phyloP scores from a whole-genome alignment of 2,329 filamentous ascomycete genomes.

The Fusarium veterinarium region DNA sequence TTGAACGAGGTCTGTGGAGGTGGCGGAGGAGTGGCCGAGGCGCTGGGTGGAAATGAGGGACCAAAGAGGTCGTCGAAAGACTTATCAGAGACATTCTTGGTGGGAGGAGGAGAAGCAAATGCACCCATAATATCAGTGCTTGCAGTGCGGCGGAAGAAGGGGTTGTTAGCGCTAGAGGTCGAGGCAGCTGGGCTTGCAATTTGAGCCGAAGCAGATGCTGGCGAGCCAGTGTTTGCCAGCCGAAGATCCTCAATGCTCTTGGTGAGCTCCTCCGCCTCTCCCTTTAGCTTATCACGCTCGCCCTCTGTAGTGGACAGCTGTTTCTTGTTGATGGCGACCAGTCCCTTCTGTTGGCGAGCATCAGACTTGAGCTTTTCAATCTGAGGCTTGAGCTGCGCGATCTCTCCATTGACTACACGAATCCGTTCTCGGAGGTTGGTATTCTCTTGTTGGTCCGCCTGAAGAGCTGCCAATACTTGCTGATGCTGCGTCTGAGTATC shows the following conservation, averaged over 20 bases:
- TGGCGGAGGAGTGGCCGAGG: slow-evolving; percentile 57
- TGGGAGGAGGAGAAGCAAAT: slow-evolving; percentile 60
- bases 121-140: slow-evolving; percentile 70
- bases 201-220: slow-evolving; percentile 58
- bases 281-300: slow-evolving; percentile 88
- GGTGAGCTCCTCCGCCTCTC: slow-evolving; percentile 77
- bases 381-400: slow-evolving; percentile 85
- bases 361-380: slow-evolving; percentile 94
- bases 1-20: slow-evolving; percentile 57
- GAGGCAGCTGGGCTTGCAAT: slow-evolving; percentile 78
- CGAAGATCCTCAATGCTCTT: slow-evolving; percentile 71
- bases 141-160: slow-evolving; percentile 84
- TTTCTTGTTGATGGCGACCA: slow-evolving; percentile 99
- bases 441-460: slow-evolving; percentile 92
- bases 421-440: slow-evolving; percentile 87
- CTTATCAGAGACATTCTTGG: slow-evolving; percentile 66
- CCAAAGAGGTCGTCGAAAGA: slow-evolving; percentile 91
- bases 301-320: slow-evolving; percentile 90
- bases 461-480: slow-evolving; percentile 77
- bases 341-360: slow-evolving; percentile 92
- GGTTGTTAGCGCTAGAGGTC: slow-evolving; percentile 84
- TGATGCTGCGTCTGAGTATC: slow-evolving; percentile 87
- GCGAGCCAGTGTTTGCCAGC: slow-evolving; percentile 64
- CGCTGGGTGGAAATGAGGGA: slow-evolving; percentile 66
- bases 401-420: slow-evolving; percentile 81